Evolutionary conservation across 371 early-diverging fungal species (phyloP), one percentile per base, ranked within the genome.

Genomic region (Rhizopus delemar): DNA sequence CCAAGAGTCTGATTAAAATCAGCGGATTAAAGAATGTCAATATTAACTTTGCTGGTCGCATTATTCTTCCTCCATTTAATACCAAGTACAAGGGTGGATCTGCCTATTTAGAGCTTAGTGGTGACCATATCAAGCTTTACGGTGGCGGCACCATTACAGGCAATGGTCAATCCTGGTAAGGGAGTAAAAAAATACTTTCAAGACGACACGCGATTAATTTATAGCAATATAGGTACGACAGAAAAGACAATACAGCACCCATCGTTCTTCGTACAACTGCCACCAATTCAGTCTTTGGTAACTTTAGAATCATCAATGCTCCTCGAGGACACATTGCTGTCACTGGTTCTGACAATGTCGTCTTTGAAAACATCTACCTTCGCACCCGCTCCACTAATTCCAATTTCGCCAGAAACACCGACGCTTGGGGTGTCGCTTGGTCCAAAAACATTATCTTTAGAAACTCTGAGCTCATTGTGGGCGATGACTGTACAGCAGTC

Each of bases 401-500:
- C 15, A 59, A 67, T 41, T 43, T 52, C 12, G 61, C 59, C 52
- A 64, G 70, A 34, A 74, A 74, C 45, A 74, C 74, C 0, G 74
- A 74, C 31, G 74, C 66, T 8, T 65, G 70, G 28, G 74, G 70
- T 46, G 68, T 70, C 15, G 64, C 70, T 28, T 55, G 54, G n/a
- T 68, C 71, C 31, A 54, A 57, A 16, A 66, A 63, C 36, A 56
- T 74, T 29, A 50, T 65, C 33, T 65, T 70, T 16, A 62, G 53
- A 35, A n/a, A 53, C 12, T 65, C 63, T 8, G 48, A 55, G 32
- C 45, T 74, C 38, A 54, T 53, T 6, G 59, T 68, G 5, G 74
- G 74, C 28, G 74, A 74, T 52, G 74, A 74, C 11, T 74, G 74
- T 55, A 56, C 59, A 5, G 74, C 74, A n/a, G 60, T 74, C n/a